Conservation (phyloP, 352 stramenopile species). For the Pythium dissimile region DNA sequence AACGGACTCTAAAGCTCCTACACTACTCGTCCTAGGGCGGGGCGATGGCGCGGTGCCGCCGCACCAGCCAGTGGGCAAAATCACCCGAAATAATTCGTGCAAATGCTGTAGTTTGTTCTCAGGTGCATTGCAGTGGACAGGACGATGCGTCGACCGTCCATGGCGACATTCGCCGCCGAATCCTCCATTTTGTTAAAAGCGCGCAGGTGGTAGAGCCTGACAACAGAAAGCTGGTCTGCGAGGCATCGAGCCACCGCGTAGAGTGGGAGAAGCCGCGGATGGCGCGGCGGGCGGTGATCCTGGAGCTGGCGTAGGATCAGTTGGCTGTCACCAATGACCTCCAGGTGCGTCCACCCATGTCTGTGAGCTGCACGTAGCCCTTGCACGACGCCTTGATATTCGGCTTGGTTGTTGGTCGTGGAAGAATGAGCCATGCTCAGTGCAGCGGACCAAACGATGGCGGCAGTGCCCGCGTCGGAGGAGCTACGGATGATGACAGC, state of each 20-base stretch:
- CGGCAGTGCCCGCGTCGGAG: neutral
- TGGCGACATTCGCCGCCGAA: neutral
- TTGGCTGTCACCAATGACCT: neutral
- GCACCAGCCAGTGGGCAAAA: no score
- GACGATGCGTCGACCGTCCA: no score
- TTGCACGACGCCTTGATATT: neutral
- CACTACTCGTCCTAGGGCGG: no score
- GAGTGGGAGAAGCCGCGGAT: neutral
- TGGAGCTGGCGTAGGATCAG: neutral
- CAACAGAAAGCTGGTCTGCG: neutral
- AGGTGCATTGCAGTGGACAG: no score
- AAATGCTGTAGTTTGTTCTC: no score
- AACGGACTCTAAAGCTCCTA: no score
- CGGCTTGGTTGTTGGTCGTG: slow-evolving; percentile 8
- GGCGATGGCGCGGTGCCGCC: no score
- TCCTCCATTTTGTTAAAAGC: slow-evolving; percentile 3
- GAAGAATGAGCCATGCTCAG: neutral
- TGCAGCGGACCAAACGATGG: neutral
- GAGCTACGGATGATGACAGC: neutral
- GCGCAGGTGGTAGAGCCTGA: neutral
- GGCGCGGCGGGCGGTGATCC: neutral
- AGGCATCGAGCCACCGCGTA: neutral
- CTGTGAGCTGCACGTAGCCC: neutral
- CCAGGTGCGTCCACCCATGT: neutral
- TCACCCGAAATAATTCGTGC: no score